Evolutionary conservation across 306 rosid species (phyloP), one percentile per base, ranked within the genome.

Genomic region (Aeschynomene evenia): DNA sequence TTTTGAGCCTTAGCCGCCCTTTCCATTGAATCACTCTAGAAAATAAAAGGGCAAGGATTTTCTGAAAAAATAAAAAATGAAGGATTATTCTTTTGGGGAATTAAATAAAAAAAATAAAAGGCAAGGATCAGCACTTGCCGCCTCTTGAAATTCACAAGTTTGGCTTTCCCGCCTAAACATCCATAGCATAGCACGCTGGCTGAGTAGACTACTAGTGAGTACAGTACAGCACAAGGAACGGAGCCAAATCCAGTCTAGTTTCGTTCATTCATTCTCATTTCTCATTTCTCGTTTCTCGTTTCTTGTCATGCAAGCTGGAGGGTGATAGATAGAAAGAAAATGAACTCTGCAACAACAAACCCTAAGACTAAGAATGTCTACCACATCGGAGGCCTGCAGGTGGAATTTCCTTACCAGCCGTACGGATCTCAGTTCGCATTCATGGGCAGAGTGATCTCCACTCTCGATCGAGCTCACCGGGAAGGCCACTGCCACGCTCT

Each of bases 401-500:
- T 92, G 48, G 96, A 88, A 73, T 92, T 93, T 71, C 98, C 97
- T 13, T 90, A 83, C 83, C 82, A 77, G n/a, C 97, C 98, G 12
- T 93, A 93, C 66, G 98, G 94, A 12, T 71, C 96, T 9, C 98
- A 93, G 82, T 86, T 90, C 53, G 93, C 91, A 0, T 93, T 90
- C 46, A 93, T 93, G 98, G 92, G 91, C 10, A 76, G 96, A 70
- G 97, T 90, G 5, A 86, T 93, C 71, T 85, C 96, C 48, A 90
- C 98, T 29, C 98, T 93, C 29, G 84, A 88, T 66, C 93, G 84
- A 40, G 95, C 96, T 29, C 88, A 75, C 70, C 75, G 70, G n/a
- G 92, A 92, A 70, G 96, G 95, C 42, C 96, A 81, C 72, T 93
- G 90, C 77, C 98, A 93, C 80, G 98, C 98, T 2, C 66, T 93